These are phyloP conservation scores for Scheffersomyces stambukii DNA, from an alignment of 1,139 yeast genomes.

Conservation along the genomic window DNA sequence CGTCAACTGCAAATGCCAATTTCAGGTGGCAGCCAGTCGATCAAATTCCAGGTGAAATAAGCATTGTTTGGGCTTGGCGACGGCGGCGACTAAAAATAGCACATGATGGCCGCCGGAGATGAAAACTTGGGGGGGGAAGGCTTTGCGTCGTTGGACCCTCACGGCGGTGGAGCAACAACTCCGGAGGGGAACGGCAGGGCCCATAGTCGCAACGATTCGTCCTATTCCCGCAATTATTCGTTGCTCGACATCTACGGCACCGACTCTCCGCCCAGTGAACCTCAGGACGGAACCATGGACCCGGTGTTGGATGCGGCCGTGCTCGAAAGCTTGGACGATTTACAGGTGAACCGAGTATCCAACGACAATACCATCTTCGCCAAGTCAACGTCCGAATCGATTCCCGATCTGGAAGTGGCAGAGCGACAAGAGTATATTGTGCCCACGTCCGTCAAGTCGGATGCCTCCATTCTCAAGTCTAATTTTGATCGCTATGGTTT, in stretches of 20 bases:
- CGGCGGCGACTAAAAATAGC: no score
- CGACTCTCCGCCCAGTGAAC: slow-evolving; percentile 14
- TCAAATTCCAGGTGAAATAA: no score
- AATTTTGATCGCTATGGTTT: slow-evolving; percentile 82
- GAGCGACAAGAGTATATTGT: slow-evolving; percentile 12
- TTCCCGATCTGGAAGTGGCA: not conserved
- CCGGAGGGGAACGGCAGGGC: no score
- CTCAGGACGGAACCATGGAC: slow-evolving; percentile 4
- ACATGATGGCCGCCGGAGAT: no score
- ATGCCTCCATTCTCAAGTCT: slow-evolving; percentile 20
- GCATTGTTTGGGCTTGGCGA: no score
- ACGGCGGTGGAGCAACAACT: no score
- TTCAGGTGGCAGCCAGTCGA: no score
- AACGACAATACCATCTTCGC: slow-evolving; percentile 2
- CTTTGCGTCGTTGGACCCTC: no score
- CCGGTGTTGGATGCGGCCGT: slow-evolving; percentile 4
- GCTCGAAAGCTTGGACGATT: slow-evolving; percentile 7
- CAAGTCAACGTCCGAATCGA: not conserved
- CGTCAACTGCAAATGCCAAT: no score
- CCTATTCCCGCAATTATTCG: slow-evolving; percentile 33
- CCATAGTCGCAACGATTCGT: slow-evolving; percentile 25
- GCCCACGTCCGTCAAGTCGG: slow-evolving; percentile 10
- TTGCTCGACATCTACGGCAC: slow-evolving; percentile 23
- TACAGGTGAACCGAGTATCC: slow-evolving; percentile 5
- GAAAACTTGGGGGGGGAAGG: no score